phyloP scores from a whole-genome alignment of 164 flowering plant genomes.

The Tinospora cordifolia region DNA sequence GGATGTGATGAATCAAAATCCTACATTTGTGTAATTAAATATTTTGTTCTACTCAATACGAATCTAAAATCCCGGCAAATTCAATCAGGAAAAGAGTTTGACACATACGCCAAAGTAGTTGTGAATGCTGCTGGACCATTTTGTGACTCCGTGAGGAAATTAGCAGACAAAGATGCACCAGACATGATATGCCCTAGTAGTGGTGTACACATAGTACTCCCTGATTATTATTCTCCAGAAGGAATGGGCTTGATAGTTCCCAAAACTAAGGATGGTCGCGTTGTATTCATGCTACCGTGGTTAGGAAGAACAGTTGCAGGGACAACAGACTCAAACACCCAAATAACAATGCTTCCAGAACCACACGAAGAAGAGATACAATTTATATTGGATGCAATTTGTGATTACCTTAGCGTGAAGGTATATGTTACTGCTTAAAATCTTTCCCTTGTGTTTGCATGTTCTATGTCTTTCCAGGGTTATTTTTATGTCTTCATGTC shows the following conservation, averaged over 20 bases:
- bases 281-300: slow-evolving; percentile 99
- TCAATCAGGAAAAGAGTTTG: slow-evolving; percentile 81
- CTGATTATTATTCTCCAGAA: slow-evolving; percentile 98
- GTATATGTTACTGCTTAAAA: slow-evolving; percentile 25
- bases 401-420: slow-evolving; percentile 93
- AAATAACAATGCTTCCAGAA: slow-evolving; percentile 84
- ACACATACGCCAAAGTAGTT: slow-evolving; percentile 81
- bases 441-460: background rate
- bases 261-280: slow-evolving; percentile 98
- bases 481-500: no score
- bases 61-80: slow-evolving; percentile 20
- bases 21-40: slow-evolving; percentile 9
- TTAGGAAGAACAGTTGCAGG: slow-evolving; percentile 95
- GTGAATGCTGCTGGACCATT: slow-evolving; percentile 98
- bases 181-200: slow-evolving; percentile 92
- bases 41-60: slow-evolving; percentile 16
- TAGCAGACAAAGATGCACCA: slow-evolving; percentile 70
- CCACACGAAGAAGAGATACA: slow-evolving; percentile 98
- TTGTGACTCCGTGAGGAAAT: slow-evolving; percentile 80
- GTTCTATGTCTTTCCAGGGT: background rate
- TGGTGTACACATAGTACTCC: slow-evolving; percentile 92
- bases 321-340: slow-evolving; percentile 84
- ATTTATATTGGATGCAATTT: slow-evolving; percentile 85
- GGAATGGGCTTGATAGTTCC: slow-evolving; percentile 99
- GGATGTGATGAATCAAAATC: background rate